A percentile compares a stretch with the other conserved stretches of the same genome.
phyloP scores from a whole-genome alignment of 306 rosid genomes.

The Citrullus amarus region DNA sequence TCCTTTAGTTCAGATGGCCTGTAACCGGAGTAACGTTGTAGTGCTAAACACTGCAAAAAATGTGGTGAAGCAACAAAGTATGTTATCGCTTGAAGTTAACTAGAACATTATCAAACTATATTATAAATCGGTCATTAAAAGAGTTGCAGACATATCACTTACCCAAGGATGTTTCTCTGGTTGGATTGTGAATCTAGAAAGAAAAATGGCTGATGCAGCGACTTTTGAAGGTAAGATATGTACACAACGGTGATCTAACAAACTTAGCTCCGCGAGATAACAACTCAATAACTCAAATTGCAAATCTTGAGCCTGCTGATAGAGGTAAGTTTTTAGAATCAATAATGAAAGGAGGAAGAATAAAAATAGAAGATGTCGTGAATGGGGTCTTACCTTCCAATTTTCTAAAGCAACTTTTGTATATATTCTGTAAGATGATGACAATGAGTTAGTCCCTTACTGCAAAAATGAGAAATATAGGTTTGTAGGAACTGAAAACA shows the following conservation, averaged over 20 bases:
- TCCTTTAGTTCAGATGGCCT: constrained; percentile 23
- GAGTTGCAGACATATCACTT: constrained; percentile 7
- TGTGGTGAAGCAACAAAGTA: neutral
- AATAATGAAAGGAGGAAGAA: neutral
- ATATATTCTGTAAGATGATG: constrained; percentile 17
- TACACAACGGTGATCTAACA: constrained; percentile 21
- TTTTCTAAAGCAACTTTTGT: constrained; percentile 13
- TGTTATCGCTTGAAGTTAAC: neutral
- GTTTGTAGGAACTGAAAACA: neutral
- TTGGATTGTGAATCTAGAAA: constrained; percentile 25
- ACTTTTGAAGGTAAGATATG: constrained; percentile 28
- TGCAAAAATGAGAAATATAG: neutral
- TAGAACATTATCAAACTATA: neutral
- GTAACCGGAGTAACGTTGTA: constrained; percentile 25
- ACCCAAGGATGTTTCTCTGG: constrained; percentile 41
- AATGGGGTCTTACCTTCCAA: constrained; percentile 4
- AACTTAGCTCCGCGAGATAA: constrained; percentile 39
- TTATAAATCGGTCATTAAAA: neutral
- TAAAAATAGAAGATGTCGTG: neutral
- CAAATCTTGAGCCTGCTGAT: constrained; percentile 14
- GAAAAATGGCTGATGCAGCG: constrained; percentile 41
- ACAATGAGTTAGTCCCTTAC: neutral
- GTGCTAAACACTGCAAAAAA: constrained; percentile 15
- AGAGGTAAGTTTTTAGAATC: neutral
- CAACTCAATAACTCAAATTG: constrained; percentile 22